Evolutionary conservation across 495 filamentous ascomycete genomes (phyloP).

Genomic region (Sordaria brevicollis): DNA sequence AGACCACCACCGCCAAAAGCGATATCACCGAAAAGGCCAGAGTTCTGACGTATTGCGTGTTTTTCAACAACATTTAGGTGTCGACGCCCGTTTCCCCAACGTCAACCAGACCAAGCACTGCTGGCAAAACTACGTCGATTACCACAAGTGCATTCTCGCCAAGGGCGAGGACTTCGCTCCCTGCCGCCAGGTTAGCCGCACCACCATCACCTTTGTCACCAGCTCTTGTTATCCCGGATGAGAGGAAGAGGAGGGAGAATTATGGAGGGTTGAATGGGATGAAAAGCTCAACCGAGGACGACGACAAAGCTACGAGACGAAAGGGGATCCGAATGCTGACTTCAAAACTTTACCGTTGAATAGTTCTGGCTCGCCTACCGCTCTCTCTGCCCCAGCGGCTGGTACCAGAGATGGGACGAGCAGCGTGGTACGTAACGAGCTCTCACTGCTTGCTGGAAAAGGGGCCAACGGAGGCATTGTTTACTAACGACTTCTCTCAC

Average conservation of each 20-base stretch:
- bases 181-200: slow-evolving; percentile 73
- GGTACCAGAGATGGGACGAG: slow-evolving; percentile 93
- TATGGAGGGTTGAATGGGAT: background rate
- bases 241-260: slow-evolving; percentile 11
- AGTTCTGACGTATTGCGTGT: background rate
- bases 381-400: slow-evolving; percentile 91
- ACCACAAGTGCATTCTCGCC: slow-evolving; percentile 97
- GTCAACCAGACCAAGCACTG: slow-evolving; percentile 87
- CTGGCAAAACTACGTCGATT: slow-evolving; percentile 99
- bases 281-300: background rate
- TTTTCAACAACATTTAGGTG: slow-evolving; percentile 47
- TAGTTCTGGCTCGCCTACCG: slow-evolving; percentile 95
- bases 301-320: background rate
- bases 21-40: background rate
- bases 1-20: slow-evolving; percentile 6
- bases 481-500: slow-evolving; percentile 17
- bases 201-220: background rate
- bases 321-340: background rate
- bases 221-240: background rate
- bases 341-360: background rate
- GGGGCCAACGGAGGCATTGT: background rate
- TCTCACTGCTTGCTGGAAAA: background rate
- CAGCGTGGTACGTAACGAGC: slow-evolving; percentile 68
- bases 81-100: slow-evolving; percentile 98
- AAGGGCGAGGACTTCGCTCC: slow-evolving; percentile 99